Percentiles rank a stretch among this genome's conserved stretches.
Conservation (phyloP, 2,329 filamentous ascomycete species). For the Cladophialophora immunda region DNA sequence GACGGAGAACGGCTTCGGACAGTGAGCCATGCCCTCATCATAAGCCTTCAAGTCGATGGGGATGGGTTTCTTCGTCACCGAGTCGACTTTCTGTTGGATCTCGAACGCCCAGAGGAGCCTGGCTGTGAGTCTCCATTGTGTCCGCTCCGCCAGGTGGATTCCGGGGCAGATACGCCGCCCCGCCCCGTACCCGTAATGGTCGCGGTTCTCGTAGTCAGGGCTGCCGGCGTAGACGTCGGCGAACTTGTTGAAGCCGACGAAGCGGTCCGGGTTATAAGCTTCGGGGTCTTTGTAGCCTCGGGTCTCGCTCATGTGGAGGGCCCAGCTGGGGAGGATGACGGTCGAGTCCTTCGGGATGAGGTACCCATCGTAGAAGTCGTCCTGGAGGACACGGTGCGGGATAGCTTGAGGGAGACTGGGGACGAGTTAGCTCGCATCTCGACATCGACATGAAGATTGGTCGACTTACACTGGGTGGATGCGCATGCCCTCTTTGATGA, state of each 20-base stretch:
- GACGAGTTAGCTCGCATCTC: background rate
- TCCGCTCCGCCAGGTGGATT: constrained; percentile 14
- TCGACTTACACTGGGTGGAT: constrained; percentile 49
- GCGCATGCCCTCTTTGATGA: constrained; percentile 53
- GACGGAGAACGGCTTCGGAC: constrained; percentile 15
- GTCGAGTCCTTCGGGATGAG: constrained; percentile 59
- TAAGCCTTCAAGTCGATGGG: background rate
- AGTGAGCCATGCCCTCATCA: constrained; percentile 17
- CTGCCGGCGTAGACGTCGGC: constrained; percentile 22
- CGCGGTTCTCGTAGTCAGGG: constrained; percentile 16
- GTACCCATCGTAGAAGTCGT: constrained; percentile 60
- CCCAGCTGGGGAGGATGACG: constrained; percentile 41
- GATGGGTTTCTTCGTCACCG: background rate
- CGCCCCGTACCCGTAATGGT: constrained; percentile 14
- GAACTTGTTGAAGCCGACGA: constrained; percentile 49
- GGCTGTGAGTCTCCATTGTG: background rate
- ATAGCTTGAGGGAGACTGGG: constrained; percentile 21
- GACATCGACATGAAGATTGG: background rate
- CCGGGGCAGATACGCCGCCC: constrained; percentile 16
- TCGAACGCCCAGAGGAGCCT: constrained; percentile 8
- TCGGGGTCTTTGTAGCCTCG: constrained; percentile 52
- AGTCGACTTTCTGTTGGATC: background rate
- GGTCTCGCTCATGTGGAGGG: constrained; percentile 50
- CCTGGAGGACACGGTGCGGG: constrained; percentile 48
- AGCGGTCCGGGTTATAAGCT: constrained; percentile 57